phyloP scores from a whole-genome alignment of 768 basidiomycete genomes.

The Piloderma croceum region DNA sequence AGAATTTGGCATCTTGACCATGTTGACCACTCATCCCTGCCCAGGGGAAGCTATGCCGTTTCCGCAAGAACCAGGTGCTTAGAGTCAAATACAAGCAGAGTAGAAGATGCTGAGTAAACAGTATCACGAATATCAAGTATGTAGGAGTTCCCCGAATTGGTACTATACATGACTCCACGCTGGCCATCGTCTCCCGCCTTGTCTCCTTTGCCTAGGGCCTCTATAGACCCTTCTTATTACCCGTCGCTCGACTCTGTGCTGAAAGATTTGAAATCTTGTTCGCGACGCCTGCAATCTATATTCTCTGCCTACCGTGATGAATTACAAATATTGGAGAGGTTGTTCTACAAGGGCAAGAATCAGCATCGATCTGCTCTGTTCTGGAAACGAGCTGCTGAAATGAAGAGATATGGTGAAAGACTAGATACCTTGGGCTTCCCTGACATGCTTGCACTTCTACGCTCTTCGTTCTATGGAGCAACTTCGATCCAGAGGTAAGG shows the following conservation, averaged over 20 bases:
- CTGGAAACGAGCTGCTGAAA: conserved; percentile 61
- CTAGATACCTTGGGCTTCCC: conserved; percentile 28
- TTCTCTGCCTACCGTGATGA: conserved; percentile 44
- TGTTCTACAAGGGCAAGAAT: conserved; percentile 78
- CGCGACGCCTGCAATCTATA: conserved; percentile 46
- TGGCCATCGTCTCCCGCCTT: too few species aligned
- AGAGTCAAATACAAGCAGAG: too few species aligned
- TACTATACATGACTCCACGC: too few species aligned
- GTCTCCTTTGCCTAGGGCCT: neutral
- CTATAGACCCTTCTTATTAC: conserved; percentile 22
- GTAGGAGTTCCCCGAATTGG: neutral
- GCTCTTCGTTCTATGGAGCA: conserved; percentile 48
- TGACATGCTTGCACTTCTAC: conserved; percentile 33
- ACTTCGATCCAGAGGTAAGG: conserved; percentile 33
- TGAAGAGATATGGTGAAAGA: conserved; percentile 46
- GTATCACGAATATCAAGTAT: too few species aligned
- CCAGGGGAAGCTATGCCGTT: too few species aligned
- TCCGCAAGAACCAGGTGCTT: too few species aligned
- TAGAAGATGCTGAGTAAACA: too few species aligned
- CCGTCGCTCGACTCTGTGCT: conserved; percentile 48
- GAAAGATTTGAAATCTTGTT: conserved; percentile 52
- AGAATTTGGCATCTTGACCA: conserved; percentile 89
- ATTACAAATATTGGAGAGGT: conserved; percentile 52
- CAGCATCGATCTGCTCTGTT: conserved; percentile 68
- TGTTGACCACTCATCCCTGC: conserved; percentile 44